phyloP scores from a whole-genome alignment of 2,329 filamentous ascomycete species.

The Apiospora phragmitis region DNA sequence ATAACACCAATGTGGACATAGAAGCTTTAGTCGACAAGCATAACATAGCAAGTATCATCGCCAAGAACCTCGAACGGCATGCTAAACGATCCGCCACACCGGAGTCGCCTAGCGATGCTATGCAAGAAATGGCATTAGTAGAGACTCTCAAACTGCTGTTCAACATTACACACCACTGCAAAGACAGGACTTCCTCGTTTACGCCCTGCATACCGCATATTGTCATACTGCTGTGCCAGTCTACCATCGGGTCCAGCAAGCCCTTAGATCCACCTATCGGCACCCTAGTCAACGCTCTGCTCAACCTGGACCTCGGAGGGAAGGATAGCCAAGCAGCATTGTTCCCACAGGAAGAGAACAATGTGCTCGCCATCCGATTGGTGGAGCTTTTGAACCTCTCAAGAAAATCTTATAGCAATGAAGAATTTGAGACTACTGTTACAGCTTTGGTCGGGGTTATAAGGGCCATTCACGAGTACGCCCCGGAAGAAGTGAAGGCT shows the following conservation, averaged over 20 bases:
- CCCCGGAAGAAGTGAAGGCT: slow-evolving; percentile 61
- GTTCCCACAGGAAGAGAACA: slow-evolving; percentile 65
- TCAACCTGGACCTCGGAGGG: slow-evolving; percentile 72
- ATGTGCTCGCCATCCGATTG: slow-evolving; percentile 62
- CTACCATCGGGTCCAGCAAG: slow-evolving; percentile 56
- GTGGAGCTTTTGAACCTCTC: slow-evolving; percentile 70
- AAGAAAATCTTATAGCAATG: slow-evolving; percentile 61
- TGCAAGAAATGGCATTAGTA: slow-evolving; percentile 76
- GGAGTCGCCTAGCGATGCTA: slow-evolving; percentile 41
- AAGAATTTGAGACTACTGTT: slow-evolving; percentile 70
- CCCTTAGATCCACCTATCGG: slow-evolving; percentile 74
- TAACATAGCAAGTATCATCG: slow-evolving; percentile 67
- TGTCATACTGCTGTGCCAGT: slow-evolving; percentile 66
- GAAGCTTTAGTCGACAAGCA: slow-evolving; percentile 65
- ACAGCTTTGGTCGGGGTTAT: slow-evolving; percentile 76
- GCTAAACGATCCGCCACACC: slow-evolving; percentile 43
- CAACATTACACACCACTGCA: slow-evolving; percentile 78
- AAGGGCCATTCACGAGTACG: slow-evolving; percentile 68
- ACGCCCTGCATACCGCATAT: slow-evolving; percentile 68
- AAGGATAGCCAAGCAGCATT: slow-evolving; percentile 55
- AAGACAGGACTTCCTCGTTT: slow-evolving; percentile 62
- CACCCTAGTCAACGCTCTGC: slow-evolving; percentile 74
- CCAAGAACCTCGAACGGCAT: slow-evolving; percentile 71
- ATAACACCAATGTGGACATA: slow-evolving; percentile 70
- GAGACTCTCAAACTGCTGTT: slow-evolving; percentile 89